Percentiles rank a stretch among this genome's conserved stretches.
phyloP scores from a whole-genome alignment of 2,329 filamentous ascomycete genomes.

The Talaromyces verruculosus region DNA sequence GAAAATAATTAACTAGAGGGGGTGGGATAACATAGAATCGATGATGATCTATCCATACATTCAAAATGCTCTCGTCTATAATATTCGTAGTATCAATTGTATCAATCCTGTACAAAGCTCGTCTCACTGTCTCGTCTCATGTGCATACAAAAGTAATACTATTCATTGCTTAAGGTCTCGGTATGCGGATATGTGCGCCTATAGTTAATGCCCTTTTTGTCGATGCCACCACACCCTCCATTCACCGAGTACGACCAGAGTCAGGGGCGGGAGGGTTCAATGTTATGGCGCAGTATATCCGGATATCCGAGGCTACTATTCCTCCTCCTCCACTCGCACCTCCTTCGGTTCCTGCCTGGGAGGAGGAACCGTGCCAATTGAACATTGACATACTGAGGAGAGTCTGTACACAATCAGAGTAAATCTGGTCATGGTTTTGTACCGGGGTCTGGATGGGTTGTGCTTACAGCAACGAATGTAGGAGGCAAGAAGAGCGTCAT shows the following conservation, averaged over 20 bases:
- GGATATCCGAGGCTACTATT: not conserved
- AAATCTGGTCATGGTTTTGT: no score
- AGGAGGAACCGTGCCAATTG: not conserved
- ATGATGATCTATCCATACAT: not conserved
- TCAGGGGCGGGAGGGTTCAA: not conserved
- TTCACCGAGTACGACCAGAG: not conserved
- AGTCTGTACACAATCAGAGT: no score
- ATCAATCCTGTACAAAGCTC: no score
- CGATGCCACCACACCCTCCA: not conserved
- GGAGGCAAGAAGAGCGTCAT: no score
- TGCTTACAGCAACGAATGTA: no score
- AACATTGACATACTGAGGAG: not conserved
- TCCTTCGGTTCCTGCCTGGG: not conserved
- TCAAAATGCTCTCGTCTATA: not conserved
- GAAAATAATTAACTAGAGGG: not conserved
- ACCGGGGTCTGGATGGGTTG: no score
- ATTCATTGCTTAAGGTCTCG: not conserved
- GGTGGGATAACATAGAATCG: not conserved
- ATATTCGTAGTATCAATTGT: no score
- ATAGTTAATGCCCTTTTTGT: not conserved
- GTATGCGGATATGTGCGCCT: not conserved
- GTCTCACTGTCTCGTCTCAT: not conserved
- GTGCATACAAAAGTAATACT: not conserved
- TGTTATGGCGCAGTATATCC: not conserved
- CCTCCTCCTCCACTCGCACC: no score